Percentiles rank a stretch among this genome's conserved stretches.
Evolutionary conservation across 768 basidiomycete genomes (phyloP).

Genomic region (Kwoniella botswanensis): DNA sequence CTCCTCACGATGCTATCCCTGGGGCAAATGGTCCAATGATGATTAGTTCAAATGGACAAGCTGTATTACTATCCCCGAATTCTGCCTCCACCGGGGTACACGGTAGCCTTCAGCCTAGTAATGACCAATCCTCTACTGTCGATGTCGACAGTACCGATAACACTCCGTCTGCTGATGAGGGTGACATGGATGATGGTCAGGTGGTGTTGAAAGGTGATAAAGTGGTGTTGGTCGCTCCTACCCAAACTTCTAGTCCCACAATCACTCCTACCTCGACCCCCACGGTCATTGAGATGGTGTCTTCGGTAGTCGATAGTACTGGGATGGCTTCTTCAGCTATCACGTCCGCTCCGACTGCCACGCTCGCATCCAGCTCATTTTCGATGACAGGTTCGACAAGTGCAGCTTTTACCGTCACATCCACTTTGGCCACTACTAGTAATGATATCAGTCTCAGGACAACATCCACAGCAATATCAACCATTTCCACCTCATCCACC

Average conservation of each 20-base stretch:
- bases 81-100: background rate
- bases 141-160: background rate
- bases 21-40: conserved; percentile 33
- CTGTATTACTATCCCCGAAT: conserved; percentile 26
- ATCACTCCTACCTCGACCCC: conserved; percentile 2
- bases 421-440: background rate
- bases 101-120: background rate
- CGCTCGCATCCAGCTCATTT: background rate
- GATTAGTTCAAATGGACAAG: conserved; percentile 40
- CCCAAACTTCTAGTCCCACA: background rate
- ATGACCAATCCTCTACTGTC: background rate
- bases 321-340: background rate
- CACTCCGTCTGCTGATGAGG: background rate
- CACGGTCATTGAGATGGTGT: background rate
- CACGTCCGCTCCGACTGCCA: background rate
- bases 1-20: conserved; percentile 4
- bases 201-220: conserved; percentile 19
- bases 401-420: background rate
- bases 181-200: conserved; percentile 1
- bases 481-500: background rate
- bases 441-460: background rate
- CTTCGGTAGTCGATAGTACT: background rate
- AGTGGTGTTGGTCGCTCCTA: conserved; percentile 4
- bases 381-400: background rate
- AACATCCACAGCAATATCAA: background rate